Base-by-base conservation (phyloP, 2,329 filamentous ascomycete genomes). In the Dothistroma septosporum region DNA sequence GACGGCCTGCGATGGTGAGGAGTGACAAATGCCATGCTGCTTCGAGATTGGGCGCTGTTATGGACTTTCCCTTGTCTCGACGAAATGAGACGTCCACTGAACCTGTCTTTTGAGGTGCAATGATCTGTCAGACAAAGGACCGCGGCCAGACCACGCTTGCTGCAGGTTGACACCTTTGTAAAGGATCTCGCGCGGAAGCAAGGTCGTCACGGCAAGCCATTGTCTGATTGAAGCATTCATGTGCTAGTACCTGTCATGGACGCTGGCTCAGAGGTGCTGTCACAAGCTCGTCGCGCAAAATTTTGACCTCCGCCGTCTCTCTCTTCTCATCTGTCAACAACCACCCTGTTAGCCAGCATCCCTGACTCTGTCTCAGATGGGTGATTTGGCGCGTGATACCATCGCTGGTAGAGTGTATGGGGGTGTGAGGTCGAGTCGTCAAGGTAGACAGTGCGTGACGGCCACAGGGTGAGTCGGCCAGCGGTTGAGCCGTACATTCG, bases 21-120 rank as follows among this genome's bases (percentile, higher is more conserved):
- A 61, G 59, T 57, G 57, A 48, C 37, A 10, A 14, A 12, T n/a
- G 37, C 1, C 22, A 37, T 52, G 31, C 31, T 46, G 32, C 46
- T 22, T 41, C 22, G 33, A 60, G 58, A 22, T 56, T 21, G 47
- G 54, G 31, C 28, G 55, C 46, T 52, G 33, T 55, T 62, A 59
- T 53, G 32, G 47, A 32, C 35, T 47, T 37, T 59, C 37, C 57
- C 57, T 62, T 62, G 59, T 61, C 19, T 47, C 35, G n/a, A 59
- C 31, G 57, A 59, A 59, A 53, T 55, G 53, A 56, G 47, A 56
- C 31, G 31, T 46, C 16, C 21, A 21, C 33, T 57, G 22, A 32
- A 32, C n/a, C 32, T 47, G 32, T 59, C 31, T 44, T 41, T 44
- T n/a, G 41, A 5, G 8, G 14, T n/a, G 16, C 41, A 8, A 28